phyloP scores from a whole-genome alignment of 352 stramenopile species.

The Phytopythium ostracodes region DNA sequence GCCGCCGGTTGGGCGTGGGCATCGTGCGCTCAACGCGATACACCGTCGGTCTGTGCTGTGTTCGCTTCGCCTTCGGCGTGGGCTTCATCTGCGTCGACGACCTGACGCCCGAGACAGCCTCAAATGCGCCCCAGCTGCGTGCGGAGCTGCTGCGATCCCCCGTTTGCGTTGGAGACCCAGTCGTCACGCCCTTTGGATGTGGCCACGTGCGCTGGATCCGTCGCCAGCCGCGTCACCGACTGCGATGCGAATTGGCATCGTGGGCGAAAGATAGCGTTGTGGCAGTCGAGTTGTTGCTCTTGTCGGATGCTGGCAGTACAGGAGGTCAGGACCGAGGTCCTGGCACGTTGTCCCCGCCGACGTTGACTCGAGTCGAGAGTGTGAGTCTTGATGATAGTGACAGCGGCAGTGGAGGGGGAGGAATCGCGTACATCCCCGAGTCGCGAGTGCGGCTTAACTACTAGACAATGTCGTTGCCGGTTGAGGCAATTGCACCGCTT shows the following conservation, averaged over 20 bases:
- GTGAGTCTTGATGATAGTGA: neutral
- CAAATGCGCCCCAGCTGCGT: slow-evolving; percentile 22
- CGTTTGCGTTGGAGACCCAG: slow-evolving; percentile 47
- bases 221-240: neutral
- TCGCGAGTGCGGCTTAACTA: slow-evolving; percentile 9
- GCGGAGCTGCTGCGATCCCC: slow-evolving; percentile 15
- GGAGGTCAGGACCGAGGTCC: neutral
- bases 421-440: slow-evolving; percentile 6
- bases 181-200: slow-evolving; percentile 69
- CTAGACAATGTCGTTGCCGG: neutral
- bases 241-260: neutral
- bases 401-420: neutral
- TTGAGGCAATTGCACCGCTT: neutral
- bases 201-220: slow-evolving; percentile 35
- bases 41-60: slow-evolving; percentile 43
- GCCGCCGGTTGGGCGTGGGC: slow-evolving; percentile 45
- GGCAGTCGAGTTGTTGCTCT: slow-evolving; percentile 4
- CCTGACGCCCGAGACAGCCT: slow-evolving; percentile 34
- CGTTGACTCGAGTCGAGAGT: neutral
- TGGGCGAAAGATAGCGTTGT: neutral
- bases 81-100: slow-evolving; percentile 54
- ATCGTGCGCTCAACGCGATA: slow-evolving; percentile 66
- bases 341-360: neutral
- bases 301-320: neutral
- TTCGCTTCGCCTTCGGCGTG: slow-evolving; percentile 66